A percentile compares a stretch with the other conserved stretches of the same genome.
These are phyloP conservation scores for Eucalyptus marginata DNA, from an alignment of 345 rosid species.

Conservation along the genomic window DNA sequence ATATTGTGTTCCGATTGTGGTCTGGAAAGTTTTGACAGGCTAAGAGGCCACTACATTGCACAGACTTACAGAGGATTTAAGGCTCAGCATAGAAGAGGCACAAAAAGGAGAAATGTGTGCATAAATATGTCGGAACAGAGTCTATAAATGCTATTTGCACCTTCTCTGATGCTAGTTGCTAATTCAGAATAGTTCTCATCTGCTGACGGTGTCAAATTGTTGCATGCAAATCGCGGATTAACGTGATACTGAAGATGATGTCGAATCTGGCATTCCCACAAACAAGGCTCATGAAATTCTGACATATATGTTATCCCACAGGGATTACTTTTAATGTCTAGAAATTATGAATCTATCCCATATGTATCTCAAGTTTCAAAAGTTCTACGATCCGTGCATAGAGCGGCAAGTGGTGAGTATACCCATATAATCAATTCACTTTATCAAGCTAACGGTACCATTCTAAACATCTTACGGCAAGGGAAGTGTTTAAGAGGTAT, in stretches of 20 bases:
- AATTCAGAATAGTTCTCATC: background rate
- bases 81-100: background rate
- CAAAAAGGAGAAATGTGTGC: background rate
- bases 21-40: background rate
- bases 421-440: background rate
- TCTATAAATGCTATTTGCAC: background rate
- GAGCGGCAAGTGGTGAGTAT: background rate
- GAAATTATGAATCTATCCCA: background rate
- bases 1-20: background rate
- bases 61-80: background rate
- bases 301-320: background rate
- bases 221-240: constrained; percentile 24
- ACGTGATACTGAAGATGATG: background rate
- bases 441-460: background rate
- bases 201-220: background rate
- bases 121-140: background rate
- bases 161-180: background rate
- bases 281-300: background rate
- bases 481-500: background rate
- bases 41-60: background rate
- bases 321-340: background rate
- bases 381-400: background rate
- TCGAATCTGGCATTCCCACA: background rate
- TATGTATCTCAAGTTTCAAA: background rate
- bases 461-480: background rate